phyloP scores from a whole-genome alignment of 257 asterid species.

The Lycium ferocissimum region DNA sequence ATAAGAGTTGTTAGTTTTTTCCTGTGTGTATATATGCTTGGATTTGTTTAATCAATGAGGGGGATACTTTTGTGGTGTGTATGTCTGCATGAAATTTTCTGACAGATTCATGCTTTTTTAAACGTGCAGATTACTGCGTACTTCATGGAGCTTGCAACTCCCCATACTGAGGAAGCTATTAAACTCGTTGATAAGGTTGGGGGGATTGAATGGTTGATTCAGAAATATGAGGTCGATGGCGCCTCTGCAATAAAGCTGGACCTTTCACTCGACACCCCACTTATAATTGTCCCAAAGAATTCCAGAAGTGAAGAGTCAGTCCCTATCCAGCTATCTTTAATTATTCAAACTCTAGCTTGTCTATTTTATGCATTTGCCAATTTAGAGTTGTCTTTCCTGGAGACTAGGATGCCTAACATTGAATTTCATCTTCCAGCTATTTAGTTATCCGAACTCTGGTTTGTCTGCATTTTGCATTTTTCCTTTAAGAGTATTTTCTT shows the following conservation, averaged over 20 bases:
- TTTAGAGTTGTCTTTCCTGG: constrained; percentile 13
- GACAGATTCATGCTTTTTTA: constrained; percentile 29
- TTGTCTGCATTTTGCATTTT: constrained; percentile 19
- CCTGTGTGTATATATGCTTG: neutral
- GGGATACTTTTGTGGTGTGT: neutral
- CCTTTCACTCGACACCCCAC: constrained; percentile 90
- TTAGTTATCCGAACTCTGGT: neutral
- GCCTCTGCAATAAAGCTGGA: constrained; percentile 94
- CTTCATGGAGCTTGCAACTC: constrained; percentile 98
- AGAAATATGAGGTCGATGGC: constrained; percentile 96
- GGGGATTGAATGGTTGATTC: constrained; percentile 98
- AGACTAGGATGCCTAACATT: neutral
- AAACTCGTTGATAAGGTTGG: constrained; percentile 97
- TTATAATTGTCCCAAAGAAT: constrained; percentile 88
- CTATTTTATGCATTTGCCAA: constrained; percentile 1
- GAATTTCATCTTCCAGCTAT: neutral
- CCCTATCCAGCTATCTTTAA: constrained; percentile 32
- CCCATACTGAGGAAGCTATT: constrained; percentile 94
- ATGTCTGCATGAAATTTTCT: constrained; percentile 4
- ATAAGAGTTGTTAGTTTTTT: neutral
- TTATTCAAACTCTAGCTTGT: constrained; percentile 23
- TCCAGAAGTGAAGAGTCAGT: constrained; percentile 95
- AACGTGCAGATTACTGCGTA: constrained; percentile 82
- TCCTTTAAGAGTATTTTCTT: neutral
- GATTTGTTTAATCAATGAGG: neutral